Conservation (phyloP, 2,329 filamentous ascomycete species). For the Talaromyces sp. region DNA sequence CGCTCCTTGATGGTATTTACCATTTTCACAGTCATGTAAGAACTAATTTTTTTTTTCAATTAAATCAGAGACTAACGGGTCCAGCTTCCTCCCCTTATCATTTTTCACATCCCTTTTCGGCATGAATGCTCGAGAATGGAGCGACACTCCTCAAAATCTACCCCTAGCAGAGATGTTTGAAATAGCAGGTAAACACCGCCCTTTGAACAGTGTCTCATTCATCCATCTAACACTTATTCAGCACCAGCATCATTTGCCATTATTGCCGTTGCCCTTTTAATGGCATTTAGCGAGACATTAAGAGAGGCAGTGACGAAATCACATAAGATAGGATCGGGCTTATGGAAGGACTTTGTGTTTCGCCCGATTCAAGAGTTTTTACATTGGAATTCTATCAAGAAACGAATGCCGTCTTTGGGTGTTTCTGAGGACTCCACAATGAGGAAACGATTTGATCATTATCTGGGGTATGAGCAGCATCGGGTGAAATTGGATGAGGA, state of each 20-base stretch:
- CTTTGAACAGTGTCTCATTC: neutral
- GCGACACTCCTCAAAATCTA: slow-evolving; percentile 48
- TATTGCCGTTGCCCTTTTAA: slow-evolving; percentile 55
- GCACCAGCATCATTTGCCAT: slow-evolving; percentile 53
- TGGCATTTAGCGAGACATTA: slow-evolving; percentile 54
- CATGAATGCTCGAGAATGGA: slow-evolving; percentile 67
- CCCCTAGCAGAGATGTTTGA: slow-evolving; percentile 27
- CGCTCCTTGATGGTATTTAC: slow-evolving; percentile 61
- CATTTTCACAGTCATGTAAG: slow-evolving; percentile 65
- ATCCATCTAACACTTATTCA: slow-evolving; percentile 7
- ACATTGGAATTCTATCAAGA: slow-evolving; percentile 10
- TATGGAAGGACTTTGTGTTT: slow-evolving; percentile 28
- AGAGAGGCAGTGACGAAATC: slow-evolving; percentile 28
- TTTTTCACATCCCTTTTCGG: slow-evolving; percentile 69
- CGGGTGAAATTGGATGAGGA: slow-evolving; percentile 31
- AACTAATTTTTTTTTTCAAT: neutral
- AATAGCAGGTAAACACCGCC: slow-evolving; percentile 36
- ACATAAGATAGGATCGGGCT: slow-evolving; percentile 25
- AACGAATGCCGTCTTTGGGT: slow-evolving; percentile 7
- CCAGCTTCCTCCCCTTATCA: slow-evolving; percentile 60
- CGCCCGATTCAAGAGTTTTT: slow-evolving; percentile 20
- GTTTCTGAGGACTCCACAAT: slow-evolving; percentile 24
- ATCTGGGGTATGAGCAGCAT: slow-evolving; percentile 25
- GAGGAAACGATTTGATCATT: slow-evolving; percentile 28
- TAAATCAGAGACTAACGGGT: neutral